phyloP scores from a whole-genome alignment of 768 basidiomycete species.

The Kwoniella newhampshirensis region DNA sequence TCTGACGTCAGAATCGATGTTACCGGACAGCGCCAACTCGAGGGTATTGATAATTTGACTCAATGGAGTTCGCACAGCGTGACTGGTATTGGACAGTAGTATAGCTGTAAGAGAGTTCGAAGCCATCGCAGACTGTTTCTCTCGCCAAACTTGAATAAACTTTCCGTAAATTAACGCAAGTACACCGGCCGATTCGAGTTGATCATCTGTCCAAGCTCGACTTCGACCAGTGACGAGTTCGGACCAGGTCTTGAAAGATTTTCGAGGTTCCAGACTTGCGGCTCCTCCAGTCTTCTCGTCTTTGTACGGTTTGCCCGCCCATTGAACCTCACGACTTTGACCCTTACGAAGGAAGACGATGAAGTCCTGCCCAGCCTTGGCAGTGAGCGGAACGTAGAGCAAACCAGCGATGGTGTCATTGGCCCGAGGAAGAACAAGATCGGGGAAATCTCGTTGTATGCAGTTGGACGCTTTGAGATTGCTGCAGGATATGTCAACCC shows the following conservation, averaged over 20 bases:
- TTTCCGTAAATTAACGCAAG: conserved; percentile 71
- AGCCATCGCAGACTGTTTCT: conserved; percentile 72
- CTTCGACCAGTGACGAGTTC: conserved; percentile 69
- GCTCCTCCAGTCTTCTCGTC: conserved; percentile 53
- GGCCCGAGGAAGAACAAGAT: conserved; percentile 63
- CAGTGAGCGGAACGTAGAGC: conserved; percentile 72
- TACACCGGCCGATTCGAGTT: conserved; percentile 76
- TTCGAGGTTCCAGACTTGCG: conserved; percentile 67
- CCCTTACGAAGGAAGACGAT: conserved; percentile 78
- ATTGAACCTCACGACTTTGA: conserved; percentile 66
- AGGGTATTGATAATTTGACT: conserved; percentile 82
- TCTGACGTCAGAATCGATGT: conserved; percentile 69
- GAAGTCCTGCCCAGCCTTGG: conserved; percentile 68
- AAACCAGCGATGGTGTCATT: conserved; percentile 67
- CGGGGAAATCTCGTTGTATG: conserved; percentile 69
- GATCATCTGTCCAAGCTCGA: conserved; percentile 75
- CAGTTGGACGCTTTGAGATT: conserved; percentile 70
- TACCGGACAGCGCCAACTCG: conserved; percentile 75
- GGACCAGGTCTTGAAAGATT: conserved; percentile 76
- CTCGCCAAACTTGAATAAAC: conserved; percentile 84
- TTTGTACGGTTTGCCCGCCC: conserved; percentile 74
- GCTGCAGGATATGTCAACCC: conserved; percentile 56
- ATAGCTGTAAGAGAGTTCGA: conserved; percentile 72
- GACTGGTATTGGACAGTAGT: conserved; percentile 74
- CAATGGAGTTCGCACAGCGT: conserved; percentile 62